A percentile compares a stretch with the other conserved stretches of the same genome.
phyloP scores from a whole-genome alignment of 371 early-diverging fungal genomes.

The Dinochytrium kinnereticum region DNA sequence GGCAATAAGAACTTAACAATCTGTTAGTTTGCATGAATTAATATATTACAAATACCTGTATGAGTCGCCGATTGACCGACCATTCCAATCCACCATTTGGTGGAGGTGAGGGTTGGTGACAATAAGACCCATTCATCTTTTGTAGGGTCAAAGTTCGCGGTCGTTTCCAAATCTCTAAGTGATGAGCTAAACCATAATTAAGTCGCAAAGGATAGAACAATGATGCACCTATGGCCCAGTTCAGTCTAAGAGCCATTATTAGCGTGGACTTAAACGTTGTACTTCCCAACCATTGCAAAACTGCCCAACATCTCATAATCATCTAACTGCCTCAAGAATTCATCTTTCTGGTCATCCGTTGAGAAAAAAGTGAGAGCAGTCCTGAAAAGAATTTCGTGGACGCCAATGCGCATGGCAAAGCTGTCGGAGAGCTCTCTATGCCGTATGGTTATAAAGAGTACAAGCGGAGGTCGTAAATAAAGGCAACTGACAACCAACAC shows the following conservation, averaged over 20 bases:
- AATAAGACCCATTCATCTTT: constrained; percentile 83
- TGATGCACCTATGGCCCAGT: constrained; percentile 13
- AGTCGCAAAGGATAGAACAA: not conserved
- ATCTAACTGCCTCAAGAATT: constrained; percentile 60
- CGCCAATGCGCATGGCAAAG: constrained; percentile 67
- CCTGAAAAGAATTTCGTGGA: constrained; percentile 64
- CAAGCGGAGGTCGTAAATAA: not conserved
- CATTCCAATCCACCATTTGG: constrained; percentile 92
- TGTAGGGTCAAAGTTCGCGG: constrained; percentile 75
- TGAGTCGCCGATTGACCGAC: constrained; percentile 69
- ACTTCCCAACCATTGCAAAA: constrained; percentile 68
- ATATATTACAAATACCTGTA: constrained; percentile 7
- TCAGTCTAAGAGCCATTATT: constrained; percentile 12
- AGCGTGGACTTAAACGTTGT: not conserved
- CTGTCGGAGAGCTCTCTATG: constrained; percentile 63
- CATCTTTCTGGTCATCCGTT: constrained; percentile 60
- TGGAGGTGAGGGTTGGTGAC: constrained; percentile 80
- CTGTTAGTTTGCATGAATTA: too few species aligned
- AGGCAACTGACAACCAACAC: not conserved
- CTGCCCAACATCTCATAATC: constrained; percentile 66
- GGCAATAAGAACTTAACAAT: constrained; percentile 74
- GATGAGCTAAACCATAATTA: constrained; percentile 56
- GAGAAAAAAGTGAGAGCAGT: constrained; percentile 66
- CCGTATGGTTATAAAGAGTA: too few species aligned
- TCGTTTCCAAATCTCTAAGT: constrained; percentile 82